Evolutionary conservation across 2,329 filamentous ascomycete genomes (phyloP).

Genomic region (Sclerotiophoma versabilis): DNA sequence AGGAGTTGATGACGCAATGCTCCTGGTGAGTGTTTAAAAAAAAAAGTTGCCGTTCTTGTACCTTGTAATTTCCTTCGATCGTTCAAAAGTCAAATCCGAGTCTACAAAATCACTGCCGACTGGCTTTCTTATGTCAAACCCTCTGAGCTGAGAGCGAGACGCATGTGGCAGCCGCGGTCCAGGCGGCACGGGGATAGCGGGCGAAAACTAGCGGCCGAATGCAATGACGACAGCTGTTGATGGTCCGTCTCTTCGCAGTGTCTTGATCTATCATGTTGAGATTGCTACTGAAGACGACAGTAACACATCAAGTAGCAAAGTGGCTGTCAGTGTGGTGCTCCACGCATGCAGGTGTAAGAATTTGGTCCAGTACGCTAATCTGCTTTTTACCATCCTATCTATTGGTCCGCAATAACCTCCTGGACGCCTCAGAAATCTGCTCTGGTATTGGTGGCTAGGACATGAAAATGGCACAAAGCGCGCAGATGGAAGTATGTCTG

Average conservation of each 20-base stretch:
- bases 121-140: not conserved
- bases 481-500: not conserved
- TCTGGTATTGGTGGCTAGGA: no score
- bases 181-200: slow-evolving; percentile 5
- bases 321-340: not conserved
- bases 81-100: not conserved
- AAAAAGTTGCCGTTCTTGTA: no score
- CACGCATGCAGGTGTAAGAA: not conserved
- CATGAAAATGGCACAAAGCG: no score
- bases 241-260: no score
- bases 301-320: not conserved
- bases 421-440: no score
- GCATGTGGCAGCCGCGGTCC: not conserved
- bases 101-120: not conserved
- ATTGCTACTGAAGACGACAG: no score
- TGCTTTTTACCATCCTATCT: not conserved
- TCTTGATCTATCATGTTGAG: no score
- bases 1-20: not conserved
- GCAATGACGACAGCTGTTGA: not conserved
- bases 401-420: no score
- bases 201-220: not conserved
- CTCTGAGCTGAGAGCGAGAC: not conserved
- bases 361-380: not conserved
- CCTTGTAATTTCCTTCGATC: no score
- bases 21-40: no score